Base-by-base conservation (phyloP, 768 basidiomycete species). In the Suillus subaureus region DNA sequence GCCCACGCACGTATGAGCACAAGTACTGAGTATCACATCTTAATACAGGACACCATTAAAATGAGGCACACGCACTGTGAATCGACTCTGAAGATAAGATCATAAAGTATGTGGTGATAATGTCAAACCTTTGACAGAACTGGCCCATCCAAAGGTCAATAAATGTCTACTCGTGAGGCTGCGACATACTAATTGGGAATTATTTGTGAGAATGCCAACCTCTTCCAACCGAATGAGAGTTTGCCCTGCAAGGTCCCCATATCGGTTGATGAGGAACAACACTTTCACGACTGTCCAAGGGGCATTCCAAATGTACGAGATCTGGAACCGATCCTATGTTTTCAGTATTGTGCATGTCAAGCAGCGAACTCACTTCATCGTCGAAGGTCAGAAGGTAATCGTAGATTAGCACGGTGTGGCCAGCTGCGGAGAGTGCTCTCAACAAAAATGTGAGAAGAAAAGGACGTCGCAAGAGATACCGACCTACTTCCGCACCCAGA, bases 341-440 rank as follows among this genome's bases (percentile, higher is more conserved):
- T 37, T 72, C 75, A 74, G 16, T 69, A 55, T 28, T 67, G 61
- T 15, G 42, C 31, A n/a, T 64, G 18, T 26, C 28, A 35, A 1
- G 16, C 23, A 9, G 6, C 18, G 4, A 23, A 69, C 70, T 13
- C 37, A 73, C 74, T 66, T 77, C 76, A 63, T 72, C 66, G 15
- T 63, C 35, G 47, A 75, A 7, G 21, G 76, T 77, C 1, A 75
- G 57, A 55, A 76, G 15, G 61, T 74, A 70, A 42, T 75, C 74
- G 23, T 75, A 74, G 8, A 70, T 45, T 6, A 75, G 72, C 3
- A 76, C 43, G 21, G 72, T 56, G 28, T 56, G 49, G 26, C 74
- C 75, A 54, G 70, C 57, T 54, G 73, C 39, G 28, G 67, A 60
- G 40, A 47, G 52, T 2, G 37, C 1, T 54, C 73, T 74, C 35